phyloP scores from a whole-genome alignment of 1,139 yeast genomes.

The Geotrichum siamense region DNA sequence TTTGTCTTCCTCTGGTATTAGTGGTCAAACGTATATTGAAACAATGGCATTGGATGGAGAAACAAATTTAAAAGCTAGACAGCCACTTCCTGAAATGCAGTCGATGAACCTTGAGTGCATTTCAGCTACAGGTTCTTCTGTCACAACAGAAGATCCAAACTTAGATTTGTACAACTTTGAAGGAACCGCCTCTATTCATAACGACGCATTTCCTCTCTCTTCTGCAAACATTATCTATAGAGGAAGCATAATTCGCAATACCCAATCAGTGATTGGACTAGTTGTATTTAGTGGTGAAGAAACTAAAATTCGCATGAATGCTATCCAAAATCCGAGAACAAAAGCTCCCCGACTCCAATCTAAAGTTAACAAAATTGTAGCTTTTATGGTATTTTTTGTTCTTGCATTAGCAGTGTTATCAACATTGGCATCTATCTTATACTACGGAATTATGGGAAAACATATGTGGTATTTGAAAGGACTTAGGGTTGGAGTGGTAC shows the following conservation, averaged over 20 bases:
- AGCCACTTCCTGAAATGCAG: slow-evolving; percentile 58
- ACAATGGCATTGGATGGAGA: slow-evolving; percentile 98
- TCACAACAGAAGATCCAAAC: slow-evolving; percentile 82
- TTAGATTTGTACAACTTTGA: slow-evolving; percentile 85
- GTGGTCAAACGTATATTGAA: slow-evolving; percentile 75
- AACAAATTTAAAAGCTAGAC: slow-evolving; percentile 73
- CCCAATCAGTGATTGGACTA: slow-evolving; percentile 65
- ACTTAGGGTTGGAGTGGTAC: slow-evolving; percentile 74
- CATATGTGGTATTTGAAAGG: slow-evolving; percentile 63
- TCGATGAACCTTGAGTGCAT: slow-evolving; percentile 44
- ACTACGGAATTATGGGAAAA: slow-evolving; percentile 39
- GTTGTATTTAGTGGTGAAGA: slow-evolving; percentile 94
- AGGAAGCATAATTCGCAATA: slow-evolving; percentile 83
- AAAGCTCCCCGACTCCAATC: slow-evolving; percentile 88
- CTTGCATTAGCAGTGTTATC: slow-evolving; percentile 67
- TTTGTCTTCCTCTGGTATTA: slow-evolving; percentile 56
- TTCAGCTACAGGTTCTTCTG: slow-evolving; percentile 43
- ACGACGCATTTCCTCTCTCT: slow-evolving; percentile 51
- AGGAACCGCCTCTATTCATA: slow-evolving; percentile 47
- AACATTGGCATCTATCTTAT: slow-evolving; percentile 66
- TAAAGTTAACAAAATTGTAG: slow-evolving; percentile 72
- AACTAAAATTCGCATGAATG: slow-evolving; percentile 90
- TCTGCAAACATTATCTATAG: slow-evolving; percentile 77
- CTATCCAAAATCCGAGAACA: slow-evolving; percentile 77
- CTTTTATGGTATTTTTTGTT: slow-evolving; percentile 82